Evolutionary conservation across 257 asterid genomes (phyloP), one percentile per base, ranked within the genome.

Genomic region (Coffea eugenioides): DNA sequence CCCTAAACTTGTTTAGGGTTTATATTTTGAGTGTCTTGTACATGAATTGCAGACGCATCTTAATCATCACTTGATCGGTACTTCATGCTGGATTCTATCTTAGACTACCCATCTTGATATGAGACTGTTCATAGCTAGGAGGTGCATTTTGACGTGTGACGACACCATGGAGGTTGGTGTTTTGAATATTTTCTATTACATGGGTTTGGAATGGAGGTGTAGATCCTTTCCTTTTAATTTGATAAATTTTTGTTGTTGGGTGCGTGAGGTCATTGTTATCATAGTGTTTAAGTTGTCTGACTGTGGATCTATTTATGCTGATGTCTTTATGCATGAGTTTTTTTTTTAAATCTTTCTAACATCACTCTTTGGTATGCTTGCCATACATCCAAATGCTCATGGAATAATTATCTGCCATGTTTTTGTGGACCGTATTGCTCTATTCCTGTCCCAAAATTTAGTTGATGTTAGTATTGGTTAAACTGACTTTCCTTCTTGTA

Each of bases 151-250:
- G 92, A 82, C 88, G 69, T 74, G 73, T 86, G 90, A 84, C 85
- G 90, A 84, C 85, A 86, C 87, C 87, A 34, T 83, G 90, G 88
- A 91, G 97, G 93, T 88, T 92, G 89, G 90, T 88, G 89, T 86
- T 77, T 82, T 85, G 79, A 66, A 87, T 88, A 82, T 68, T 52
- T 78, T 80, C 43, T 84, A 85, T 79, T 80, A 43, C 80, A 84
- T 78, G 82, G 86, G 84, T 82, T 77, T 64, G 72, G 69, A 71
- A 74, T 76, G 79, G 85, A 79, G 82, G 80, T 69, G 31, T 75
- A 31, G 84, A 51, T 64, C 75, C 66, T 74, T 84, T 74, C 74
- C 69, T 75, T 64, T 71, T 20, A 78, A 76, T 77, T 49, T 75
- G 80, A 74, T 78, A 64, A 81, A 70, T 78, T 41, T 0, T 77